Evolutionary conservation across 305 asterid genomes (phyloP), one percentile per base, ranked within the genome.

Genomic region (Fraxinus baroniana): DNA sequence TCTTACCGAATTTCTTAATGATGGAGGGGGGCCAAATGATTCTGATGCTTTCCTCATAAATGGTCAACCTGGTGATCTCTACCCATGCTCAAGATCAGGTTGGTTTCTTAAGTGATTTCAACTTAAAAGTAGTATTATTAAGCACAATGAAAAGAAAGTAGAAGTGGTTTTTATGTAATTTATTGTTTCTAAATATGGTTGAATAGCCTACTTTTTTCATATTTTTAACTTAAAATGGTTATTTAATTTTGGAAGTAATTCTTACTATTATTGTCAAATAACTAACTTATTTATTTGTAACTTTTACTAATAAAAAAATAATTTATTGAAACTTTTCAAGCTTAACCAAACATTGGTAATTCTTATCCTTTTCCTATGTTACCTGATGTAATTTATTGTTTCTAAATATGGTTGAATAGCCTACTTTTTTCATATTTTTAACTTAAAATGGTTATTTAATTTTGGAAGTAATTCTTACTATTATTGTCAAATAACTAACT

Each of bases 1-100:
- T 0, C 15, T 86, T 1, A 35, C 32, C 5, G 87, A 88, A 0
- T 87, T 85, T 68, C 6, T 86, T 0, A 20, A 5, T 15, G 62
- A 2, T n/a, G 95, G 97, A 66, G 89, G 83, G 0, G 90, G 74
- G 5, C 87, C 91, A 4, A 76, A 41, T n/a, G 2, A 0, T n/a
- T 90, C 95, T 28, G 93, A 93, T 84, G 94, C 97, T n/a, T 86
- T 26, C 20, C 87, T 87, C 2, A 88, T 93, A 7, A 93, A 91
- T 64, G 95, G 97, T 0, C 94, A 91, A 32, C 97, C 97, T 57
- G 95, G 97, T 24, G 93, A 89, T 84, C 62, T 1, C 1, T 89
- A 89, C 76, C 85, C 88, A 35, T 93, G 97, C 83, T 91, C 97
- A 15, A 77, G 24, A 22, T 66, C 84, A 82, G 94, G 97, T 93